Base-by-base conservation (phyloP, 495 filamentous ascomycete genomes). In the Immersiella caudata region DNA sequence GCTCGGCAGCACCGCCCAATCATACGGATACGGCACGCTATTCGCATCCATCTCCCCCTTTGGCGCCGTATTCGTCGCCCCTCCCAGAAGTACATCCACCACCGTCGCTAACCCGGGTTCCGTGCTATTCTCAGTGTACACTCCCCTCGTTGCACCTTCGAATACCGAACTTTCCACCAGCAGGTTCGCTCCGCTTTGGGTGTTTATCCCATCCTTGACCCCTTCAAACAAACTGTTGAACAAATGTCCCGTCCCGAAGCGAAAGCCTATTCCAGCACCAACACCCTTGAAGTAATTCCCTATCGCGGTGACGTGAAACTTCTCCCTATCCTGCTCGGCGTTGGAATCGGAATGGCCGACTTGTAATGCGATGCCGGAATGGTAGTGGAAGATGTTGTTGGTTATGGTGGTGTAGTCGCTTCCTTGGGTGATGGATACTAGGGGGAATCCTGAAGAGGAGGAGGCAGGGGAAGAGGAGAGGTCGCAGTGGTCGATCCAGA, bases 401-500 rank as follows among this genome's bases (percentile, higher is more conserved):
- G 65, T 63, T 27, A 71, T 49, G 22, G 83, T 84, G 60, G 86
- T 57, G 68, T 72, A 84, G 64, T 86, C 80, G 2, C 71, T 70
- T n/a, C 74, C 84, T 60, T 84, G 80, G n/a, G 78, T 80, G 69
- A 90, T 79, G 70, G 87, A 86, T 40, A 89, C 71, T 0, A 89
- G 80, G 33, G 71, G 68, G 74, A 21, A 60, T 1, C 6, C 20
- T 4, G n/a, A 5, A 27, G 29, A 9, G 9, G 16, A 33, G 57
- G 57, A 7, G 8, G 55, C 2, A 22, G 55, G 18, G 26, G 54
- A 26, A 11, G 82, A 84, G 7, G 85, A 86, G 1, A 91, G 75
- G 71, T 90, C 87, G 71, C 79, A 79, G 74, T 90, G 87, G 74
- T 91, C 88, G 60, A 90, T 75, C 87, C 87, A 89, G 54, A 90